Percentiles rank a stretch among this genome's conserved stretches.
Evolutionary conservation across 805 yeast species (phyloP).

Genomic region (Tetrapisispora fleetii): DNA sequence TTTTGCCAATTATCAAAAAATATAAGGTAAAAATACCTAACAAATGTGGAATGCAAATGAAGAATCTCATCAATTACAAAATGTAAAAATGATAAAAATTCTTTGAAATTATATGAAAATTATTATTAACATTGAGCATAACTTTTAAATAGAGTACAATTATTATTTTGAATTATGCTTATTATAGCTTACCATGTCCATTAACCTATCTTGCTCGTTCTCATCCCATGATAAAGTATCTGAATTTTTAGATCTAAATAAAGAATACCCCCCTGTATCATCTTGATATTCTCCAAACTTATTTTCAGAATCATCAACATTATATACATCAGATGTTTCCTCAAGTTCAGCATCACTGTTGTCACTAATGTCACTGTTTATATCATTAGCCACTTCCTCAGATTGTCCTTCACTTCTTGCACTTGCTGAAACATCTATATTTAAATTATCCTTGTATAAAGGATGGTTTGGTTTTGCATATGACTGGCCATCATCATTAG

Average conservation of each 20-base stretch:
- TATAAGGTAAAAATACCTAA: neutral
- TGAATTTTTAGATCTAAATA: conserved; percentile 27
- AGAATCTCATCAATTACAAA: neutral
- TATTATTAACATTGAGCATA: neutral
- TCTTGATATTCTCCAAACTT: conserved; percentile 21
- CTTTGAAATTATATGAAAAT: neutral
- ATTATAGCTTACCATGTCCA: conserved; percentile 20
- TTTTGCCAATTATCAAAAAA: no score
- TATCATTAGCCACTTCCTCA: conserved; percentile 8
- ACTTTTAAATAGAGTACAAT: neutral
- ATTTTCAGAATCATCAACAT: conserved; percentile 11
- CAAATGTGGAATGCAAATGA: neutral
- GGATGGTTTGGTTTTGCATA: conserved; percentile 56
- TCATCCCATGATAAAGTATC: conserved; percentile 26
- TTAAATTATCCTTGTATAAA: conserved; percentile 35
- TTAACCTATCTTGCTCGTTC: conserved; percentile 20
- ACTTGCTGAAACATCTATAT: conserved; percentile 14
- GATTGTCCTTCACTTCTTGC: conserved; percentile 1
- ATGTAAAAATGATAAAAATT: neutral
- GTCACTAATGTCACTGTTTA: conserved; percentile 7
- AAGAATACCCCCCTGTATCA: conserved; percentile 25
- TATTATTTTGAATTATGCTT: conserved; percentile 5
- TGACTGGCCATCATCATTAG: conserved; percentile 72
- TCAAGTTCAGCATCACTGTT: conserved; percentile 10
- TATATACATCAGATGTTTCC: conserved; percentile 8